Evolutionary conservation across 805 yeast genomes (phyloP), one percentile per base, ranked within the genome.

Genomic region (Sugiyamaella marilandica): DNA sequence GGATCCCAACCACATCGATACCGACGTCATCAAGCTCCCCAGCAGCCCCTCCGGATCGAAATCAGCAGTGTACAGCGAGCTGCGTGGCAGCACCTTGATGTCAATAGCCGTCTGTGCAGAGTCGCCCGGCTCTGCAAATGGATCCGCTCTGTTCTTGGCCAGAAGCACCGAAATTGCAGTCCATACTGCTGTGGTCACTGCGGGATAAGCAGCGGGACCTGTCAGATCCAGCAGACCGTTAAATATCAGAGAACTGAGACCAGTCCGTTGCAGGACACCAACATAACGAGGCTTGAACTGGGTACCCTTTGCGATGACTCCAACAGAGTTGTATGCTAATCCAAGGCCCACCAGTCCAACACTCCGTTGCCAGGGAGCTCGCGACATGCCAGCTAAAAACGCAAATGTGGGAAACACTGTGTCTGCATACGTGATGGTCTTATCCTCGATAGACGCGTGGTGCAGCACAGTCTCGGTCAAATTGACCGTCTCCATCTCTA

Each of bases 21-120:
- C 65, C 0, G 73, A 56, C 5, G 72, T 67, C 59, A 62, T 67
- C 10, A 70, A 51, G 7, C 67, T 55, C 2, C 73, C 72, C 14
- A 71, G 58, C n/a, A 68, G 49, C 2, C 73, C 74, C 51, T 70
- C 74, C 1, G 74, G 74, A 47, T 70, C 74, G 49, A 62, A 66
- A 34, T 57, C 60, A 1, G 58, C 54, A 8, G 58, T 53, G 55
- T 67, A 67, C 41, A 62, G 52, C 14, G 54, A 45, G 26, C 57
- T 45, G 5, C 41, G 54, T 10, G 56, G 56, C 41, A 67, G 59
- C 11, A 67, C 43, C 13, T 57, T 47, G 13, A 19, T 31, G 59
- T 69, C 72, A 33, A 69, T 59, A 19, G 47, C 46, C n/a, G 69
- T 64, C 47, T 70, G 73, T 10, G 71, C 70, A 3, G 71, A 61